Evolutionary conservation across 345 rosid genomes (phyloP).

Genomic region (Bretschneidera sinensis): DNA sequence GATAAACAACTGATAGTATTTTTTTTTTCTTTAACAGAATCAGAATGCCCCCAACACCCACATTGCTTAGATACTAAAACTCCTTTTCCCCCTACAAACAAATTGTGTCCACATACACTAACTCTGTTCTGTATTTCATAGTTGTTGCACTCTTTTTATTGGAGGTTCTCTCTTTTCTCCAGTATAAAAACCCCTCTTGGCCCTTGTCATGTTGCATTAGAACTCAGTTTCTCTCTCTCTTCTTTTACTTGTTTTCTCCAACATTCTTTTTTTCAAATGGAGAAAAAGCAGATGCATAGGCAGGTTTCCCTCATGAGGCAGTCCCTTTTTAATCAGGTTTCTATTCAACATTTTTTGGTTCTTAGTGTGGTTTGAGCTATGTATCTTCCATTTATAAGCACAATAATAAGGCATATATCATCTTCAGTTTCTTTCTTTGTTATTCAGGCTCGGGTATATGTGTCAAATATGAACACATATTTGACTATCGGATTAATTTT

Average conservation of each 20-base stretch:
- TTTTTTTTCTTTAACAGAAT: not conserved
- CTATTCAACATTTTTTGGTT: no score
- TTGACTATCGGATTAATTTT: no score
- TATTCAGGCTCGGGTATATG: no score
- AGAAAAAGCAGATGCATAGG: slow-evolving; percentile 37
- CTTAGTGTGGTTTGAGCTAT: no score
- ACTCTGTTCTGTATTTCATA: no score
- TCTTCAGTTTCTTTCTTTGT: not conserved
- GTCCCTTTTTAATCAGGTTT: slow-evolving; percentile 69
- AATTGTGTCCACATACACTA: slow-evolving; percentile 2
- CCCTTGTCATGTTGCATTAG: slow-evolving; percentile 6
- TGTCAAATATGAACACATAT: no score
- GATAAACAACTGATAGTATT: not conserved
- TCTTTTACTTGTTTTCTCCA: slow-evolving; percentile 8
- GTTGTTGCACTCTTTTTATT: not conserved
- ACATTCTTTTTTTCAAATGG: slow-evolving; percentile 21
- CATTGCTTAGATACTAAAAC: not conserved
- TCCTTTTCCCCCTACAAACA: not conserved
- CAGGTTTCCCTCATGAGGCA: slow-evolving; percentile 52
- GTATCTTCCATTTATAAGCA: no score
- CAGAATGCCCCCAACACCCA: not conserved
- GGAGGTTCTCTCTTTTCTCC: slow-evolving; percentile 2
- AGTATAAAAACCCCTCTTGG: slow-evolving; percentile 22
- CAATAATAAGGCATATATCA: not conserved
- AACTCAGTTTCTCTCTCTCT: not conserved